These are phyloP conservation scores for Annulohypoxylon nitens DNA, from an alignment of 495 filamentous ascomycete genomes.

Conservation along the genomic window DNA sequence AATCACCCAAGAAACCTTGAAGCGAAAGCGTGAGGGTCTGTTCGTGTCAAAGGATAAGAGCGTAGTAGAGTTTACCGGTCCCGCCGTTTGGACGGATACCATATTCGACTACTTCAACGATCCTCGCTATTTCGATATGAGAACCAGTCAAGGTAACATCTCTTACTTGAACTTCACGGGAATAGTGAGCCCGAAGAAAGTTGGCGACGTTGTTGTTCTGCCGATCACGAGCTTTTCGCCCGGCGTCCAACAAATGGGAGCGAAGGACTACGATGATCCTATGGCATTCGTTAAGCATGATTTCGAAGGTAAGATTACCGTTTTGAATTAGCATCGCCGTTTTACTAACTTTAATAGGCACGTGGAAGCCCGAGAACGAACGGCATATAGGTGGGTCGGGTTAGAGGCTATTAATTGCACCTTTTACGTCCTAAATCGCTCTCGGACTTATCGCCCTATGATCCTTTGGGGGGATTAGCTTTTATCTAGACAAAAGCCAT, in stretches of 20 bases:
- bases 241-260: conserved; percentile 92
- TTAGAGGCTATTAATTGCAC: conserved; percentile 34
- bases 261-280: conserved; percentile 89
- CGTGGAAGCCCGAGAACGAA: conserved; percentile 82
- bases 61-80: conserved; percentile 97
- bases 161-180: conserved; percentile 91
- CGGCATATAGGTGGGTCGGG: conserved; percentile 67
- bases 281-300: conserved; percentile 99
- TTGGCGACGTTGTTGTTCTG: conserved; percentile 92
- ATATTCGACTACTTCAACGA: conserved; percentile 96
- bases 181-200: conserved; percentile 83
- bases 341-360: conserved; percentile 65
- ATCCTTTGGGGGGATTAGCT: neutral
- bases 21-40: conserved; percentile 76
- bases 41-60: conserved; percentile 79
- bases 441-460: neutral
- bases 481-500: neutral
- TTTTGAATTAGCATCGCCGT: neutral
- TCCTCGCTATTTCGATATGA: conserved; percentile 87
- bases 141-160: conserved; percentile 75
- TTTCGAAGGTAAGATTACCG: conserved; percentile 79
- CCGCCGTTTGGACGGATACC: conserved; percentile 93
- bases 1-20: conserved; percentile 84
- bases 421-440: conserved; percentile 11
- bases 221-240: conserved; percentile 98